phyloP scores from a whole-genome alignment of 371 early-diverging fungal genomes.

The Amoeboaphelidium occidentale region DNA sequence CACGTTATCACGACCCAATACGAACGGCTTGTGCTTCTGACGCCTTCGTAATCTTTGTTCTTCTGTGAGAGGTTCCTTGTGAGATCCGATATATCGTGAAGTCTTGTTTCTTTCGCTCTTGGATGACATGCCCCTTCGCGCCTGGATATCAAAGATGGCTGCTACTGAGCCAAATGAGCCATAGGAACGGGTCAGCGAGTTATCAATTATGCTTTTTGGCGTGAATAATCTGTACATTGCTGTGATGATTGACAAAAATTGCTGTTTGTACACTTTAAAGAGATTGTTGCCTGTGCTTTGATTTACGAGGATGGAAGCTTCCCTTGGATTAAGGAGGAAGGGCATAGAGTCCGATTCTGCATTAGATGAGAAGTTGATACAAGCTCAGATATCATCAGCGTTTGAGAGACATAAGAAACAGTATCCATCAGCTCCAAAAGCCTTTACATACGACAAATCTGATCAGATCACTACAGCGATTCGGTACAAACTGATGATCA shows the following conservation, averaged over 20 bases:
- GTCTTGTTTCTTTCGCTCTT: neutral
- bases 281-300: no score
- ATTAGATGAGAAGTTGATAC: neutral
- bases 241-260: no score
- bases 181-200: no score
- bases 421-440: neutral
- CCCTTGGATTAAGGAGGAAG: no score
- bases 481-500: no score
- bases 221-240: no score
- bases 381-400: neutral
- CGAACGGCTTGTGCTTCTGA: neutral
- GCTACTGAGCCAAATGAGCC: no score
- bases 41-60: neutral
- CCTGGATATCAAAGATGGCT: no score
- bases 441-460: neutral
- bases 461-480: neutral
- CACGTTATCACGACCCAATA: neutral
- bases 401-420: neutral
- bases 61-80: neutral
- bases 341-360: neutral
- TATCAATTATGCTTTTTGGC: no score
- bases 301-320: no score
- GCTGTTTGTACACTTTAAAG: no score
- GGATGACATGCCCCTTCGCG: neutral
- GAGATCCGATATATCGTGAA: neutral